Evolutionary conservation across 2,329 filamentous ascomycete species (phyloP).

Genomic region (Fonsecaea pugnacius): DNA sequence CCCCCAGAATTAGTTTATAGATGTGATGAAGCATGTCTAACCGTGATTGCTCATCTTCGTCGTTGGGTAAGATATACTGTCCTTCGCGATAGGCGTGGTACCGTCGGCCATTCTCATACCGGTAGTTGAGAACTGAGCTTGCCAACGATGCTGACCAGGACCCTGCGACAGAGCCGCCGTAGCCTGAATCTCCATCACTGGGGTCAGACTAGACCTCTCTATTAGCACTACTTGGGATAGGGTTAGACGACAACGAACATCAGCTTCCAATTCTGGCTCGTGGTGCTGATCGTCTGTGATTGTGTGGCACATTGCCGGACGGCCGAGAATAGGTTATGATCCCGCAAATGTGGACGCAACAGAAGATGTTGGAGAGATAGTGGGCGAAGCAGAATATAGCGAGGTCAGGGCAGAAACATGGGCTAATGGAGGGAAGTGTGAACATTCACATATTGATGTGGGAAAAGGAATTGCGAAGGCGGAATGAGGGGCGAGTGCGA

Average conservation of each 20-base stretch:
- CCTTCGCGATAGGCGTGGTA: slow-evolving; percentile 35
- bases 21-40: slow-evolving; percentile 43
- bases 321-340: background rate
- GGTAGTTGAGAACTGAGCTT: slow-evolving; percentile 10
- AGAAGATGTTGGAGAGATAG: background rate
- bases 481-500: background rate
- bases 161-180: background rate
- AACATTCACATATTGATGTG: background rate
- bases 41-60: slow-evolving; percentile 44
- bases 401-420: background rate
- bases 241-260: background rate
- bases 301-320: background rate
- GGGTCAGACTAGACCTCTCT: background rate
- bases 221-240: background rate
- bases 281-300: background rate
- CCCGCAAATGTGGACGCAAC: background rate
- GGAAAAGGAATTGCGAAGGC: background rate
- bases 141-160: background rate
- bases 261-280: background rate
- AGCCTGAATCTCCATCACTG: background rate
- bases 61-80: slow-evolving; percentile 43
- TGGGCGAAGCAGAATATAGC: background rate
- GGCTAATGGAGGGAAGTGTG: background rate
- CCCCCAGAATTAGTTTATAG: slow-evolving; percentile 23
- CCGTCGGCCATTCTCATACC: slow-evolving; percentile 32